phyloP scores from a whole-genome alignment of 2,329 filamentous ascomycete species.

The Ascochyta rabiei region DNA sequence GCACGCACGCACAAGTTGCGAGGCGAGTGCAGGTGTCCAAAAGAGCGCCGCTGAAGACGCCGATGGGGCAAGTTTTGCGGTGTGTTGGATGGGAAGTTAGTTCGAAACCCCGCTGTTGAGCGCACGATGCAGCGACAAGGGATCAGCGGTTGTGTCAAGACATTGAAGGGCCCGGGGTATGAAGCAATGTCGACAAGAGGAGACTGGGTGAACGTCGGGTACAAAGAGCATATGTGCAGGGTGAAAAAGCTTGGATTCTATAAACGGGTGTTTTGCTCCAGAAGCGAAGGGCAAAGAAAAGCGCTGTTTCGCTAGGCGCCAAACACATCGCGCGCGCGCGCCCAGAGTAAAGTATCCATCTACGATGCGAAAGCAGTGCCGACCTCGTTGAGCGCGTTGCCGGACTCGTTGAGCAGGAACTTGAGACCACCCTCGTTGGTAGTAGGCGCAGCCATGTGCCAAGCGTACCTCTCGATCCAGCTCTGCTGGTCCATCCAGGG shows the following conservation, averaged over 20 bases:
- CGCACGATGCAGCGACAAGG: too few species aligned
- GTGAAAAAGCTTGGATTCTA: not conserved
- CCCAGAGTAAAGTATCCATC: not conserved
- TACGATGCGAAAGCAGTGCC: slow-evolving; percentile 19
- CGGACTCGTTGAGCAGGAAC: slow-evolving; percentile 27
- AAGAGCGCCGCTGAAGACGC: too few species aligned
- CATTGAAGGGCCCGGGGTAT: too few species aligned
- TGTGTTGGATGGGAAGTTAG: too few species aligned
- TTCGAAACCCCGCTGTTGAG: too few species aligned
- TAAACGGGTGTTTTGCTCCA: slow-evolving; percentile 18
- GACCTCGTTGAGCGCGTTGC: slow-evolving; percentile 26
- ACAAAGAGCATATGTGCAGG: too few species aligned
- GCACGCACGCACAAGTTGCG: too few species aligned
- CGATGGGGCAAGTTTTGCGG: too few species aligned
- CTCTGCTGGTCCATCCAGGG: slow-evolving; percentile 43
- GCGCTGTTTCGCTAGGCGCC: slow-evolving; percentile 1
- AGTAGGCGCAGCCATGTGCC: slow-evolving; percentile 35
- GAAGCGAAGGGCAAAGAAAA: not conserved
- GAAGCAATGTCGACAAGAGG: too few species aligned
- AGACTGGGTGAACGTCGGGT: too few species aligned
- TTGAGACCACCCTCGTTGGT: slow-evolving; percentile 21
- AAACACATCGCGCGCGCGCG: not conserved
- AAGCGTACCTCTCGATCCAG: slow-evolving; percentile 45
- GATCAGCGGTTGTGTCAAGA: too few species aligned
- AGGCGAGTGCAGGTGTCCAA: too few species aligned